These are phyloP conservation scores for Chytriomyces sp. DNA, from an alignment of 192 early-diverging fungal species.

Conservation along the genomic window DNA sequence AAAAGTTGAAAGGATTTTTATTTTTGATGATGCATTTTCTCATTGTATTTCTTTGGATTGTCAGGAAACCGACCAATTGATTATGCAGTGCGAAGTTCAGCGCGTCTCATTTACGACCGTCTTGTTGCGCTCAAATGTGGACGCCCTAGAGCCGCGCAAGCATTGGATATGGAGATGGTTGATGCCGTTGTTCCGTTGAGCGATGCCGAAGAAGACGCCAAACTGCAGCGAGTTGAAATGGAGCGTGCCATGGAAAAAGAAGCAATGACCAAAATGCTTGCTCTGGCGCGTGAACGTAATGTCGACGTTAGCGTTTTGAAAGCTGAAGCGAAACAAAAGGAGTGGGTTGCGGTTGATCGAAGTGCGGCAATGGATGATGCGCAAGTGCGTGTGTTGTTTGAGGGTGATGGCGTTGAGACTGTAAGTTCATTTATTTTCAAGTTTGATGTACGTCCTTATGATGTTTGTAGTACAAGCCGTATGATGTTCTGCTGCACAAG, in stretches of 20 bases:
- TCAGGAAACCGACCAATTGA: slow-evolving; percentile 38
- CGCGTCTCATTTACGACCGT: slow-evolving; percentile 7
- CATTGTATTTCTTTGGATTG: background rate
- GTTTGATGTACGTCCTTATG: background rate
- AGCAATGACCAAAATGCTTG: slow-evolving; percentile 5
- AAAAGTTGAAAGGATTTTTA: background rate
- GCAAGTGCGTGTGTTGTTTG: slow-evolving; percentile 34
- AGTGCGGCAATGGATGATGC: slow-evolving; percentile 17
- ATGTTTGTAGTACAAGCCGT: slow-evolving; percentile 25
- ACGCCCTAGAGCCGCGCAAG: background rate
- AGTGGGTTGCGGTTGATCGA: slow-evolving; percentile 19
- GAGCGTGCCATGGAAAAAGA: slow-evolving; percentile 25
- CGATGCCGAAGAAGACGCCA: slow-evolving; percentile 29
- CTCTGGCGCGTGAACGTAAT: slow-evolving; percentile 16
- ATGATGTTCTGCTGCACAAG: slow-evolving; percentile 56
- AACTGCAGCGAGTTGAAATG: slow-evolving; percentile 29
- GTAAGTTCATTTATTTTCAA: background rate
- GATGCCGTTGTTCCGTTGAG: slow-evolving; percentile 21
- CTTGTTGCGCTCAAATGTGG: slow-evolving; percentile 21
- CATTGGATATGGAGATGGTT: background rate
- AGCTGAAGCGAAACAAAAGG: slow-evolving; percentile 28
- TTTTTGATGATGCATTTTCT: background rate
- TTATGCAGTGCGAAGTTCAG: slow-evolving; percentile 12
- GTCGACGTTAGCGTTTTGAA: slow-evolving; percentile 27
- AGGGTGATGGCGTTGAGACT: slow-evolving; percentile 29